These are phyloP conservation scores for Pleodorina starrii DNA, from an alignment of 139 green algal genomes.

Conservation along the genomic window DNA sequence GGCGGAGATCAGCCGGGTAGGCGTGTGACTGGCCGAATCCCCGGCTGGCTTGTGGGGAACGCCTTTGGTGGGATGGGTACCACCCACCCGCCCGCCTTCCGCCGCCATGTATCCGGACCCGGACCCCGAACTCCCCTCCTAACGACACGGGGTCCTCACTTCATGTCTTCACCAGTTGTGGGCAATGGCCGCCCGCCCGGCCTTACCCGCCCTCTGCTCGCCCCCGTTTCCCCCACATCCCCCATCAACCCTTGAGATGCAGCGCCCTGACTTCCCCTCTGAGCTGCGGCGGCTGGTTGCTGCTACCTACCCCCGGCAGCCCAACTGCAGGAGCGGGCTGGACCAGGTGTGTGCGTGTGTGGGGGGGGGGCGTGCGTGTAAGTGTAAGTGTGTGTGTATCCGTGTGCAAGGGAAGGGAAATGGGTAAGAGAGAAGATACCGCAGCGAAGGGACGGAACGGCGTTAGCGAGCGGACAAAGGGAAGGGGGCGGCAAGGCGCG, in stretches of 20 bases:
- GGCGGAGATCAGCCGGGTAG: slow-evolving; percentile 1
- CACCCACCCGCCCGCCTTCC: too few species aligned
- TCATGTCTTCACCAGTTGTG: too few species aligned
- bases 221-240: too few species aligned
- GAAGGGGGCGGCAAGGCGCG: too few species aligned
- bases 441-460: background rate
- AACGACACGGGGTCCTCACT: too few species aligned
- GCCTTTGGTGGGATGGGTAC: background rate
- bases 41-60: too few species aligned
- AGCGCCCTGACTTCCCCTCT: background rate
- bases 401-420: background rate
- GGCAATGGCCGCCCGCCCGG: too few species aligned
- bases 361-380: background rate
- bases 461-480: background rate
- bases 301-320: background rate
- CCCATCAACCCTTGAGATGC: too few species aligned
- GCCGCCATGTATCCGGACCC: too few species aligned
- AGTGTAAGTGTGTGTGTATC: background rate
- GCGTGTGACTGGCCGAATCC: too few species aligned
- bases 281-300: slow-evolving; percentile 8
- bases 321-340: background rate
- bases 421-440: background rate
- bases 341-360: slow-evolving; percentile 1
- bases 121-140: too few species aligned
- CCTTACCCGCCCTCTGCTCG: too few species aligned